A percentile compares a stretch with the other conserved stretches of the same genome.
Evolutionary conservation across 1,284 basidiomycete genomes (phyloP).

Genomic region (Leccinum brunneo-olivaceum): DNA sequence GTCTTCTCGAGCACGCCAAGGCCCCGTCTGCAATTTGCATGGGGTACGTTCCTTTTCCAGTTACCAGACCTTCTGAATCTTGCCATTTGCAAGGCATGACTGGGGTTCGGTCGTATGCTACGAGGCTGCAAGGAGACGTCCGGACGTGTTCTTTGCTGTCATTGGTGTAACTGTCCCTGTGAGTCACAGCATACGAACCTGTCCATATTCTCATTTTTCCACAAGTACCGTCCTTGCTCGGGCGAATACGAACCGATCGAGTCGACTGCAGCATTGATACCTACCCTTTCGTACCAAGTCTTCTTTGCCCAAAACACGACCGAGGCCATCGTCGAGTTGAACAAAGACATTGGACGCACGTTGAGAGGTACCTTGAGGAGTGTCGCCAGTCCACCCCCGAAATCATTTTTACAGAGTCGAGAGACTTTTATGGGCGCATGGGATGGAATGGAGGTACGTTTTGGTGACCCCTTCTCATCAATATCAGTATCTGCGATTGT

Average conservation of each 20-base stretch:
- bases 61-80: not conserved
- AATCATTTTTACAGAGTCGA: slow-evolving; percentile 42
- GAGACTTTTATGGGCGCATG: slow-evolving; percentile 49
- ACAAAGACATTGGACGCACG: slow-evolving; percentile 46
- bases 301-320: slow-evolving; percentile 49
- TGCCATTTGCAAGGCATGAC: slow-evolving; percentile 50
- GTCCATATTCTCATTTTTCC: not conserved
- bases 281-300: slow-evolving; percentile 53
- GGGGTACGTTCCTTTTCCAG: slow-evolving; percentile 37
- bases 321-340: slow-evolving; percentile 45
- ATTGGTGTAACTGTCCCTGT: slow-evolving; percentile 57
- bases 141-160: slow-evolving; percentile 55
- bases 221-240: slow-evolving; percentile 48
- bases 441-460: slow-evolving; percentile 13
- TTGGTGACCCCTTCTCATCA: not conserved
- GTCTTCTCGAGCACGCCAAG: slow-evolving; percentile 47
- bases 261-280: slow-evolving; percentile 36
- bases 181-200: slow-evolving; percentile 14
- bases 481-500: no score
- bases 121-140: slow-evolving; percentile 57
- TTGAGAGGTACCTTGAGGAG: slow-evolving; percentile 49
- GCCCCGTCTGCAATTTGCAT: slow-evolving; percentile 50
- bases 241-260: slow-evolving; percentile 43
- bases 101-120: slow-evolving; percentile 65
- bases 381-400: slow-evolving; percentile 47